Evolutionary conservation across 1,139 yeast species (phyloP).

Genomic region (Blastobotrys proliferans): DNA sequence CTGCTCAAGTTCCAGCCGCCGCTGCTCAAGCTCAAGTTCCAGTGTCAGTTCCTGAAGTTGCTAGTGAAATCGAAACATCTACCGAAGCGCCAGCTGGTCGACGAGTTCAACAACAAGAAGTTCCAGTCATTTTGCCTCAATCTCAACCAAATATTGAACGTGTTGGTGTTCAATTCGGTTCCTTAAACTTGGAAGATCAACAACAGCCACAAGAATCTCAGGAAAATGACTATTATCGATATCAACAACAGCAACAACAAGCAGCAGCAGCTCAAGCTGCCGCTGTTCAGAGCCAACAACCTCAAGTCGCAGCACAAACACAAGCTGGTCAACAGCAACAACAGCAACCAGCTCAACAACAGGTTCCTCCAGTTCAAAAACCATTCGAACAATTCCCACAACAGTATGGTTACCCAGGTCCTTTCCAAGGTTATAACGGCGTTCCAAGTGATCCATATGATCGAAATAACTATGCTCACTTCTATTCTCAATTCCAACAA

Average conservation of each 20-base stretch:
- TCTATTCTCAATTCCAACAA: background rate
- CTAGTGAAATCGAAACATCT: slow-evolving; percentile 16
- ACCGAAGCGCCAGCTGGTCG: slow-evolving; percentile 22
- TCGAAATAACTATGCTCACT: slow-evolving; percentile 18
- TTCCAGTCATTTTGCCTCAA: slow-evolving; percentile 64
- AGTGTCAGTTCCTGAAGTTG: slow-evolving; percentile 13
- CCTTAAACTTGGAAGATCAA: slow-evolving; percentile 44
- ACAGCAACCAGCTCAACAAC: slow-evolving; percentile 16
- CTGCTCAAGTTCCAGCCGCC: slow-evolving; percentile 23
- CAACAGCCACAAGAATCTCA: slow-evolving; percentile 22
- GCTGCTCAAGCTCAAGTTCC: slow-evolving; percentile 17
- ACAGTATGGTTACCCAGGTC: slow-evolving; percentile 28
- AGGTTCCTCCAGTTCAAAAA: slow-evolving; percentile 21
- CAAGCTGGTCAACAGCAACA: slow-evolving; percentile 17
- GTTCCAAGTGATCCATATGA: slow-evolving; percentile 21
- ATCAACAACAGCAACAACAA: slow-evolving; percentile 21
- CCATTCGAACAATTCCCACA: slow-evolving; percentile 25
- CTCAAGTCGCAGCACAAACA: slow-evolving; percentile 17
- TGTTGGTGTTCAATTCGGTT: slow-evolving; percentile 70
- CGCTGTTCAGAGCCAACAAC: slow-evolving; percentile 21
- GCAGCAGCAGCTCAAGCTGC: slow-evolving; percentile 21
- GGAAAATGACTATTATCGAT: slow-evolving; percentile 20
- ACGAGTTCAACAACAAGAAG: slow-evolving; percentile 34
- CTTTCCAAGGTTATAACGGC: slow-evolving; percentile 19
- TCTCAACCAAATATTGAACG: slow-evolving; percentile 47